Conservation (phyloP, 495 filamentous ascomycete genomes). For the Paragyromitra xinjiangensis region DNA sequence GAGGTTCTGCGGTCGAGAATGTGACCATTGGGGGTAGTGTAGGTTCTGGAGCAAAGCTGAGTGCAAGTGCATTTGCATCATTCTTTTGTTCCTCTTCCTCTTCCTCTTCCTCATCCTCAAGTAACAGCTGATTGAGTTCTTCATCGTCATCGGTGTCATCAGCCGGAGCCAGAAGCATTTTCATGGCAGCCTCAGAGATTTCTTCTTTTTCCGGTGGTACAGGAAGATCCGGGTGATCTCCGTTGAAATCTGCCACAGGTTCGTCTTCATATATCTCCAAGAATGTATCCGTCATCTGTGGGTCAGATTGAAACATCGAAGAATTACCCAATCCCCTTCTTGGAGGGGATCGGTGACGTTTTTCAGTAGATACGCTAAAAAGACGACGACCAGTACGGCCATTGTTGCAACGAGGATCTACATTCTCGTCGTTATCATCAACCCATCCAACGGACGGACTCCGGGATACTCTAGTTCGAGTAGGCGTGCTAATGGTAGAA, state of each 20-base stretch:
- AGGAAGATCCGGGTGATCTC: slow-evolving; percentile 21
- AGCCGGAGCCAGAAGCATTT: slow-evolving; percentile 48
- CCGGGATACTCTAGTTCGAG: slow-evolving; percentile 49
- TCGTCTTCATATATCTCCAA: slow-evolving; percentile 69
- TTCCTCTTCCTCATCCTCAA: slow-evolving; percentile 38
- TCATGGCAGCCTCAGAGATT: slow-evolving; percentile 58
- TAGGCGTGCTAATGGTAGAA: slow-evolving; percentile 49
- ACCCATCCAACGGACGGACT: slow-evolving; percentile 56
- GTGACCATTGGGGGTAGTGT: slow-evolving; percentile 51
- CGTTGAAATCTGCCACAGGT: slow-evolving; percentile 58
- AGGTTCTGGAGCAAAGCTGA: slow-evolving; percentile 44
- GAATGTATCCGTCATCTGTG: slow-evolving; percentile 56
- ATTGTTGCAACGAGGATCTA: slow-evolving; percentile 54
- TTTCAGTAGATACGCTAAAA: slow-evolving; percentile 46
- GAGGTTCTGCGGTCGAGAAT: slow-evolving; percentile 54
- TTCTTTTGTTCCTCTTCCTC: slow-evolving; percentile 70
- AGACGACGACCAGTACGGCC: slow-evolving; percentile 48
- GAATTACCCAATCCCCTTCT: slow-evolving; percentile 50
- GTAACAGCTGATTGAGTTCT: slow-evolving; percentile 57
- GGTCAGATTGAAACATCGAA: slow-evolving; percentile 51
- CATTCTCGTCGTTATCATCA: slow-evolving; percentile 57
- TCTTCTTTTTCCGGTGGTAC: slow-evolving; percentile 59
- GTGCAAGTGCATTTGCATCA: slow-evolving; percentile 53
- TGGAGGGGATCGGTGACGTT: slow-evolving; percentile 42
- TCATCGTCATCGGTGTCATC: slow-evolving; percentile 55